These are phyloP conservation scores for Sugiyamaella paludigena DNA, from an alignment of 1,139 yeast species.

Conservation along the genomic window DNA sequence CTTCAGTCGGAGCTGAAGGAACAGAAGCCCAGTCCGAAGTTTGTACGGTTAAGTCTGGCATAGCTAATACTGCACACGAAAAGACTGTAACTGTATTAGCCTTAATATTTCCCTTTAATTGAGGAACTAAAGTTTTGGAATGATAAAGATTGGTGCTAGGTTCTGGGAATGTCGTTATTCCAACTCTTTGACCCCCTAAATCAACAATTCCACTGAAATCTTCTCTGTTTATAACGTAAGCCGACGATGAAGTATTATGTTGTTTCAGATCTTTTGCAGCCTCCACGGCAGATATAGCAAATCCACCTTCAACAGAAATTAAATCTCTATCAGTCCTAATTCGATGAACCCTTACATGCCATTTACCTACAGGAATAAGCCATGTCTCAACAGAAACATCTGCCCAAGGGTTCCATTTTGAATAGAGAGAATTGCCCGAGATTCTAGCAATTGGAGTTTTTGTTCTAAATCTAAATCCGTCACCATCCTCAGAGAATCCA, in stretches of 20 bases:
- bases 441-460: conserved; percentile 28
- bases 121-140: conserved; percentile 24
- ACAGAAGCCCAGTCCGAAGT: conserved; percentile 17
- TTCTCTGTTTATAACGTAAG: conserved; percentile 15
- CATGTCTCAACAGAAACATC: conserved; percentile 33
- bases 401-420: conserved; percentile 31
- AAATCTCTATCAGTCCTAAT: conserved; percentile 22
- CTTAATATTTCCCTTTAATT: conserved; percentile 18
- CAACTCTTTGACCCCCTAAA: conserved; percentile 16
- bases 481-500: conserved; percentile 24
- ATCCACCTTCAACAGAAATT: conserved; percentile 25
- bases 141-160: conserved; percentile 19
- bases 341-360: conserved; percentile 33
- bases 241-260: conserved; percentile 2
- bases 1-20: conserved; percentile 16
- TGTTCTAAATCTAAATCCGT: conserved; percentile 20
- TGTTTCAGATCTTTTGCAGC: conserved; percentile 15
- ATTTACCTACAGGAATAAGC: conserved; percentile 28
- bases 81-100: conserved; percentile 18
- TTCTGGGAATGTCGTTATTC: conserved; percentile 18
- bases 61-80: conserved; percentile 16
- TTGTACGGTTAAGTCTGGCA: conserved; percentile 33
- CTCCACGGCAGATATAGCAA: conserved; percentile 22
- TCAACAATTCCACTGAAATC: conserved; percentile 25
- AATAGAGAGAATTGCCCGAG: conserved; percentile 26